These are phyloP conservation scores for Geranomyces variabilis DNA, from an alignment of 192 early-diverging fungal genomes.

Conservation along the genomic window DNA sequence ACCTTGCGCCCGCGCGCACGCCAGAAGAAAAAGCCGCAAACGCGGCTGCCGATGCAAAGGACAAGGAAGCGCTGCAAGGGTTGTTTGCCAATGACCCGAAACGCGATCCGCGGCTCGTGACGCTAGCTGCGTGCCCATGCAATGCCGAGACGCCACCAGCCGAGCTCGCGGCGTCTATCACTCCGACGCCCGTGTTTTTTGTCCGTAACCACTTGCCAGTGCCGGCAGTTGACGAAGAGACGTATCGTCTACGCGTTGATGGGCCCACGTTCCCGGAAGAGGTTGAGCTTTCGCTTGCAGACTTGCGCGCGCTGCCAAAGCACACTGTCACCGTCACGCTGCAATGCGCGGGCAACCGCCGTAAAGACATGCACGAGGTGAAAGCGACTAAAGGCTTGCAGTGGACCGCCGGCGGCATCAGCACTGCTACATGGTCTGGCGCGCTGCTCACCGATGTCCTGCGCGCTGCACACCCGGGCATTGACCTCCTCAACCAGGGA, in stretches of 20 bases:
- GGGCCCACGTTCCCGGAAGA: slow-evolving; percentile 46
- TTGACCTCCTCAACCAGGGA: slow-evolving; percentile 30
- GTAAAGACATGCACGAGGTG: slow-evolving; percentile 75
- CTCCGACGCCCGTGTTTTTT: slow-evolving; percentile 77
- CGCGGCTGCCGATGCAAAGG: slow-evolving; percentile 11
- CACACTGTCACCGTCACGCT: slow-evolving; percentile 64
- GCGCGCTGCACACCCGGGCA: slow-evolving; percentile 56
- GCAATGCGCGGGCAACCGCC: slow-evolving; percentile 86
- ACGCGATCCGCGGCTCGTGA: slow-evolving; percentile 62
- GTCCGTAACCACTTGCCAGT: slow-evolving; percentile 91
- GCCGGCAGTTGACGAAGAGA: slow-evolving; percentile 65
- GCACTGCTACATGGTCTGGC: slow-evolving; percentile 80
- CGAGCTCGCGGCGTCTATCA: slow-evolving; percentile 70
- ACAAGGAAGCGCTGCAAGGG: slow-evolving; percentile 31
- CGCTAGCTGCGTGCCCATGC: slow-evolving; percentile 73
- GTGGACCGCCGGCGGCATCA: slow-evolving; percentile 78
- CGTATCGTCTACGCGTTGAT: slow-evolving; percentile 66
- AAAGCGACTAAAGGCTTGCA: slow-evolving; percentile 80
- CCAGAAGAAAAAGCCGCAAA: background rate
- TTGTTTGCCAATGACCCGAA: slow-evolving; percentile 74
- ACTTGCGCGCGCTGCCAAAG: slow-evolving; percentile 60
- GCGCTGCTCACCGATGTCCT: slow-evolving; percentile 78
- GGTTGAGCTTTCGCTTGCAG: slow-evolving; percentile 46
- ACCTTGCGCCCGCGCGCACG: slow-evolving; percentile 21
- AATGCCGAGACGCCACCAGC: slow-evolving; percentile 80